Base-by-base conservation (phyloP, 2,329 filamentous ascomycete species). In the Sarocladiaceae sp. region DNA sequence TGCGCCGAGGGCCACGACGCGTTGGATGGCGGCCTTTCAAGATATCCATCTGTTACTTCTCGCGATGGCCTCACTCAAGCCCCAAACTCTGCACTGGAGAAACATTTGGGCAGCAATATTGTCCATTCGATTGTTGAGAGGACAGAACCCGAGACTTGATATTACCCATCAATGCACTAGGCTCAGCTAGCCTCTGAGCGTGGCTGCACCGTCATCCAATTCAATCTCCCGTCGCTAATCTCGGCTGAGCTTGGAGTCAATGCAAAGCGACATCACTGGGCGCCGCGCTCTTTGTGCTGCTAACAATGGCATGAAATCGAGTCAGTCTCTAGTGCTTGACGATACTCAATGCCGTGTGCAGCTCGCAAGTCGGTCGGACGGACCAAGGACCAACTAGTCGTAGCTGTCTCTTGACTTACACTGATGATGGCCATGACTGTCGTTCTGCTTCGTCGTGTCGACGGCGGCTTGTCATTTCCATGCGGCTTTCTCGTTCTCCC, bases 171-270 rank as follows among this genome's bases (percentile, higher is more conserved):
- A n/a, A n/a, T n/a, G n/a, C n/a, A n/a, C n/a, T 42, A 42, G 37
- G 8, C 37, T 42, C 8, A 22, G 44, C 44, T 48, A 48, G 44
- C 10, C 17, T 33, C 15, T 31, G 22, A 17, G 17, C 28, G 44
- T 48, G 44, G 44, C 26, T 48, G 44, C 40, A 25, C 22, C 23
- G 23, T 44, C 40, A 44, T 20, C 40, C 40, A 44, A 26, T 44
- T 44, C 40, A 44, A 44, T 44, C 40, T 44, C 40, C 44, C 44
- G 44, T 48, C 44, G 44, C 26, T 48, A 48, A 48, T 48, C 44
- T 48, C 44, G 44, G 44, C 44, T 48, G 26, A 48, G 44, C 44
- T 31, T 31, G 26, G 44, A 48, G 44, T 48, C 44, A 48, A 48
- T 48, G 44, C 44, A 48, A 20, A 10, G 44, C 25, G 44, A 48